Base-by-base conservation (phyloP, 257 asterid species). In the Apocynum venetum region DNA sequence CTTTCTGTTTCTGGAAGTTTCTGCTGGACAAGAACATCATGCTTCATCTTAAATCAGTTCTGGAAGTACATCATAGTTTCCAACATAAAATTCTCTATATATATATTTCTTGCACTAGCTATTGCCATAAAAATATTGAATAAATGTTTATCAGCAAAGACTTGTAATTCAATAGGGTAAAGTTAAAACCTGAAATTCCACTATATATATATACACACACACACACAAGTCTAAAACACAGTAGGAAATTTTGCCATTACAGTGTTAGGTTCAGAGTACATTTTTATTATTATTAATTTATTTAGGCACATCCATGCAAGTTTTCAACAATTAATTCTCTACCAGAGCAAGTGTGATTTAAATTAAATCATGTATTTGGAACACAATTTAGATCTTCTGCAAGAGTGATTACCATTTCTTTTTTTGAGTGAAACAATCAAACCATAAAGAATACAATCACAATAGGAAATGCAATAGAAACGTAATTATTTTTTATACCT, bases 351-450 rank as follows among this genome's bases (percentile, higher is more conserved):
- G n/a, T 60, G 41, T 60, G 17, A 31, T 8, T 2, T 5, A 31
- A 25, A 61, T 61, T 3, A 25, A 36, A 63, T 13, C 44, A 36
- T 11, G 69, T 8, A 8, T 6, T 31, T 0, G 43, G 2, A 11
- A 40, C 35, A 41, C 20, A 35, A 11, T 63, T 63, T 63, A 31
- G 46, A 63, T 36, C 44, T 25, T 25, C 31, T 25, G 31, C 31
- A 25, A 25, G 31, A 25, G 31, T 61, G 11, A 31, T 61, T 61
- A 31, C 2, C 10, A 4, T 61, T 31, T 61, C 68, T 8, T 14
- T 25, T 31, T 8, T 36, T 63, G 41, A 35, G 19, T 63, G 69
- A 63, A 63, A 63, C 20, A 77, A 47, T 70, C 74, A 70, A n/a
- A 46, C 47, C 53, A 73, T 31, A 73, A 57, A 40, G 49, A 55